Base-by-base conservation (phyloP, 306 rosid species). In the Fagus sylvatica region DNA sequence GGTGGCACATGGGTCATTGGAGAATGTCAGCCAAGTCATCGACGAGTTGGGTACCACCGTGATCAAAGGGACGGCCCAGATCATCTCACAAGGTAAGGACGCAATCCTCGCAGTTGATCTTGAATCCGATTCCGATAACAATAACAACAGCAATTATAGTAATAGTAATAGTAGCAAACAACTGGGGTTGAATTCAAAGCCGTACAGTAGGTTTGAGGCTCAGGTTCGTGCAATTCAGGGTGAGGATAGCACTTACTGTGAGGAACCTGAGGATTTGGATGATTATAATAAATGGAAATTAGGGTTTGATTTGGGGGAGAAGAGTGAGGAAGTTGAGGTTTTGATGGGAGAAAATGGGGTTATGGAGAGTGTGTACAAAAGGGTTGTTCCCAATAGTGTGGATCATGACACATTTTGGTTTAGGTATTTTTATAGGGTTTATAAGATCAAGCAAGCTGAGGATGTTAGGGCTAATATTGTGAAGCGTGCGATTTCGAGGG, bases 1-100 rank as follows among this genome's bases (percentile, higher is more conserved):
- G 81, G 98, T 93, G 15, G 98, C 96, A 8, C 97, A 91, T 1
- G 98, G 93, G 5, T 93, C 96, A 53, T 75, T 93, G 39, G 93
- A 81, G 84, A 78, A 90, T 6, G 96, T 93, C 6, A 89, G 92
- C 19, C 85, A 86, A 75, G 89, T 65, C 51, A 80, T 93, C 53
- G 97, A 93, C 41, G 92, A 90, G 87, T 59, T 93, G 7, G 93
- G 97, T 36, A 90, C 49, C 90, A 74, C 91, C 68, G 98, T 91
- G n/a, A 39, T 91, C 40, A 86, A 88, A 83, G 93, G 96, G 4
- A 93, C 98, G 77, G 89, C 92, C 72, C 90, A 91, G 90, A 90
- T 93, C 80, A 83, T 93, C 74, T 80, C 97, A 22, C 89, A 90
- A 69, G 91, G 90, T 57, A 93, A 88, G 83, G 93, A 91, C 37